These are phyloP conservation scores for Sclerotinia minor DNA, from an alignment of 2,329 filamentous ascomycete species.

Conservation along the genomic window DNA sequence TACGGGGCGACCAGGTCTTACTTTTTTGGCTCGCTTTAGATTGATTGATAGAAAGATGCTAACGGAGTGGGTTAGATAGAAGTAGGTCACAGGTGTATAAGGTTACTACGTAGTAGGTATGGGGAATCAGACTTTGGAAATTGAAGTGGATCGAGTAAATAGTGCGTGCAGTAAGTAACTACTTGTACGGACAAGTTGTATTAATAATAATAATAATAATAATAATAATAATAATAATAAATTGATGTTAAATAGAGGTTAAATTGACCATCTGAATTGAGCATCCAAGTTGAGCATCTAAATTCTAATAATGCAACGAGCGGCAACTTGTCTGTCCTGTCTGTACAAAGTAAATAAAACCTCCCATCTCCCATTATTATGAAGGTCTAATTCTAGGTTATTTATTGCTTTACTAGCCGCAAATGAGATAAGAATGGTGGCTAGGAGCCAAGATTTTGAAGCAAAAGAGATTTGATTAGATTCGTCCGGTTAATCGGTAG, in stretches of 20 bases:
- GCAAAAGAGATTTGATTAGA: constrained; percentile 1
- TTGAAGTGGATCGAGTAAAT: background rate
- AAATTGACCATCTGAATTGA: background rate
- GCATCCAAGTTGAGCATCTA: too few species aligned
- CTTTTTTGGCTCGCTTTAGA: background rate
- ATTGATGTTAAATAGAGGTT: constrained; percentile 20
- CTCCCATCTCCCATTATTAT: background rate
- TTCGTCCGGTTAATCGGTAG: constrained; percentile 8
- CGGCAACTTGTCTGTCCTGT: background rate
- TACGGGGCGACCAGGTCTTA: background rate
- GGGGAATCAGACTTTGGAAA: background rate
- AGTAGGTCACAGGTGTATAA: too few species aligned
- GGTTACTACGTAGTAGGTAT: too few species aligned
- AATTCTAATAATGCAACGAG: background rate
- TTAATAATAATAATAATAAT: too few species aligned
- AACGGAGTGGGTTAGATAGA: too few species aligned
- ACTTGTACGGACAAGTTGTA: too few species aligned
- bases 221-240: too few species aligned
- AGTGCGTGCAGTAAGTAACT: constrained; percentile 2
- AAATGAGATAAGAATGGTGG: constrained; percentile 19
- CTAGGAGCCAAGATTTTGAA: background rate
- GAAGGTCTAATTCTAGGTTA: too few species aligned
- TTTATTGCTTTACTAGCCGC: constrained; percentile 17
- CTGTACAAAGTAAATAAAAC: background rate
- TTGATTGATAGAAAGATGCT: background rate